Percentiles rank a stretch among this genome's conserved stretches.
phyloP scores from a whole-genome alignment of 345 rosid genomes.

The Luvunga scandens region DNA sequence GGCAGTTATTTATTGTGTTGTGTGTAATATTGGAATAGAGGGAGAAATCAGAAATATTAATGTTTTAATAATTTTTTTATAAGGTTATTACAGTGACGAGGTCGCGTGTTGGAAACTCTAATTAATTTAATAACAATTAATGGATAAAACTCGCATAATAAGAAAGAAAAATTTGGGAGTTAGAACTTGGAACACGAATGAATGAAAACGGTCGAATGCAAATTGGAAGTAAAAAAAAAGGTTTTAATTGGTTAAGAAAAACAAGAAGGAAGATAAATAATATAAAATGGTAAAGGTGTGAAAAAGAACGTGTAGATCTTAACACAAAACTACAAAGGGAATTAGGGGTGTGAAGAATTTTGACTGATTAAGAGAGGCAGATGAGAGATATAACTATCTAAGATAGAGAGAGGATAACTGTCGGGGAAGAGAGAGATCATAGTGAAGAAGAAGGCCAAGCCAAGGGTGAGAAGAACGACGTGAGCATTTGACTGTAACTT shows the following conservation, averaged over 20 bases:
- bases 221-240: too few relatives aligned
- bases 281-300: not conserved
- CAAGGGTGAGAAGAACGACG: conserved; percentile 10
- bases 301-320: not conserved
- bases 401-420: not conserved
- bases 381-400: too few relatives aligned
- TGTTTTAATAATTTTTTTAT: too few relatives aligned
- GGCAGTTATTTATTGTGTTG: too few relatives aligned
- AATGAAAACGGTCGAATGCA: not conserved
- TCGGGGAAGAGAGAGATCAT: not conserved
- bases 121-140: not conserved
- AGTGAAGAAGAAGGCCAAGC: not conserved
- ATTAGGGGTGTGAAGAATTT: not conserved
- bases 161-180: not conserved
- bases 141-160: not conserved
- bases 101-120: not conserved
- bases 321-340: not conserved
- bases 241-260: not conserved
- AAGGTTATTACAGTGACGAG: not conserved
- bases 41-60: too few relatives aligned
- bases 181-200: not conserved
- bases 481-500: conserved; percentile 3
- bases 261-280: too few relatives aligned
- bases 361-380: conserved; percentile 3
- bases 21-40: too few relatives aligned